A percentile compares a stretch with the other conserved stretches of the same genome.
Conservation (phyloP, 805 yeast genomes). For the Danielozyma ontarioensis region DNA sequence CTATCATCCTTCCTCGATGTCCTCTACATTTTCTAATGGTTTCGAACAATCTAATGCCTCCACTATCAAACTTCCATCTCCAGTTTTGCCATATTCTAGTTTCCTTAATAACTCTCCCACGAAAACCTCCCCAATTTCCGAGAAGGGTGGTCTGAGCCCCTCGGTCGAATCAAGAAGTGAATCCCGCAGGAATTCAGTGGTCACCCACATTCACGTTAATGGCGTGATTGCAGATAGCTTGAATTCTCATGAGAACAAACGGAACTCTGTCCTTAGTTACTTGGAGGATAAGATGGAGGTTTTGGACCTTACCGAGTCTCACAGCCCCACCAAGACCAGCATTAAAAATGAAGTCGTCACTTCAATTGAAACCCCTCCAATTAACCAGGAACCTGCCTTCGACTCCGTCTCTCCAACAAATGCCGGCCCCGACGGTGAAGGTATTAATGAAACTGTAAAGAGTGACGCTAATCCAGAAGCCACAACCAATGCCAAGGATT, state of each 20-base stretch:
- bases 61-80: constrained; percentile 26
- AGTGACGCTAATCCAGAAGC: constrained; percentile 4
- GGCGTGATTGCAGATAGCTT: constrained; percentile 30
- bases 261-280: constrained; percentile 37
- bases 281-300: constrained; percentile 42
- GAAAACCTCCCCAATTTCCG: constrained; percentile 23
- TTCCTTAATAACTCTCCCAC: constrained; percentile 38
- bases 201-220: constrained; percentile 39
- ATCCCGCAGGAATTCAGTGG: constrained; percentile 34
- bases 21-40: constrained; percentile 18
- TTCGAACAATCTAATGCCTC: constrained; percentile 14
- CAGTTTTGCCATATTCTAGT: constrained; percentile 25
- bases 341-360: constrained; percentile 1
- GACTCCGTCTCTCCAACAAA: constrained; percentile 8
- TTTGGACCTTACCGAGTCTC: constrained; percentile 30
- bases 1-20: constrained; percentile 63
- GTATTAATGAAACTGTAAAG: constrained; percentile 3
- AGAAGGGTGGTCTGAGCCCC: constrained; percentile 23
- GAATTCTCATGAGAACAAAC: constrained; percentile 24
- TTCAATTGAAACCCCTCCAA: constrained; percentile 20
- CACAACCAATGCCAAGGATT: background rate
- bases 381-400: constrained; percentile 26
- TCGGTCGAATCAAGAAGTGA: constrained; percentile 4
- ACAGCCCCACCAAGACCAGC: constrained; percentile 15
- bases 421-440: constrained; percentile 2